A percentile compares a stretch with the other conserved stretches of the same genome.
Evolutionary conservation across 768 basidiomycete species (phyloP).

Genomic region (Cubamyces sp.): DNA sequence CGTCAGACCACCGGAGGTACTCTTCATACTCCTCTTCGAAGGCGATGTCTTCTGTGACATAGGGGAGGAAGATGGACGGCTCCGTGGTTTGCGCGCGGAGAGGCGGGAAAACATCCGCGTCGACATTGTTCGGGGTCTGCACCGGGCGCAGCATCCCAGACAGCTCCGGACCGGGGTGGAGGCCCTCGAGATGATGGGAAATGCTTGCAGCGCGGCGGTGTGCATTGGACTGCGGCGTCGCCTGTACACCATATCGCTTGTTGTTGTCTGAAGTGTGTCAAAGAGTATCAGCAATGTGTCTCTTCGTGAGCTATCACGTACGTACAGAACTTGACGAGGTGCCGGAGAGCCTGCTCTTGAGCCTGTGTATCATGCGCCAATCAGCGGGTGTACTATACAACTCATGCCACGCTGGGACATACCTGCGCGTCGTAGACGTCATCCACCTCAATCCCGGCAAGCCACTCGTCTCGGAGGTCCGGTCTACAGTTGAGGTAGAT

Average conservation of each 20-base stretch:
- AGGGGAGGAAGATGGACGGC: conserved; percentile 83
- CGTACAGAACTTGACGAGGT: conserved; percentile 94
- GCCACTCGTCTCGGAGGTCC: conserved; percentile 96
- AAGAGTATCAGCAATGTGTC: no score
- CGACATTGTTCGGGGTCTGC: conserved; percentile 77
- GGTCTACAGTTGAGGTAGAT: conserved; percentile 98
- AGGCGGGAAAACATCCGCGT: conserved; percentile 95
- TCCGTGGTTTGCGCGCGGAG: conserved; percentile 85
- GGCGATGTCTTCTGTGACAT: conserved; percentile 90
- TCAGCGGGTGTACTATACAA: conserved; percentile 6
- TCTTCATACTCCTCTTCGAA: conserved; percentile 98
- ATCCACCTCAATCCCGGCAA: conserved; percentile 91
- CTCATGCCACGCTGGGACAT: conserved; percentile 10
- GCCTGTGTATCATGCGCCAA: conserved; percentile 52
- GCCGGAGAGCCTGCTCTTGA: conserved; percentile 92
- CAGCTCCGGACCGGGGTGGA: conserved; percentile 74
- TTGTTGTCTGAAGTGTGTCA: conserved; percentile 69
- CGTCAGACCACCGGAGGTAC: conserved; percentile 79
- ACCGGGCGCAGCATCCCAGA: conserved; percentile 73
- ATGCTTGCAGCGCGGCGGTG: conserved; percentile 86
- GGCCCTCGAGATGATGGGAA: conserved; percentile 78
- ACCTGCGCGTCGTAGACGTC: conserved; percentile 92
- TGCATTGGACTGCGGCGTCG: conserved; percentile 52
- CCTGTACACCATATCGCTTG: conserved; percentile 77
- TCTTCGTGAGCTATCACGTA: conserved; percentile 10